Evolutionary conservation across 306 rosid species (phyloP).

Genomic region (Lathyrus oleraceus): DNA sequence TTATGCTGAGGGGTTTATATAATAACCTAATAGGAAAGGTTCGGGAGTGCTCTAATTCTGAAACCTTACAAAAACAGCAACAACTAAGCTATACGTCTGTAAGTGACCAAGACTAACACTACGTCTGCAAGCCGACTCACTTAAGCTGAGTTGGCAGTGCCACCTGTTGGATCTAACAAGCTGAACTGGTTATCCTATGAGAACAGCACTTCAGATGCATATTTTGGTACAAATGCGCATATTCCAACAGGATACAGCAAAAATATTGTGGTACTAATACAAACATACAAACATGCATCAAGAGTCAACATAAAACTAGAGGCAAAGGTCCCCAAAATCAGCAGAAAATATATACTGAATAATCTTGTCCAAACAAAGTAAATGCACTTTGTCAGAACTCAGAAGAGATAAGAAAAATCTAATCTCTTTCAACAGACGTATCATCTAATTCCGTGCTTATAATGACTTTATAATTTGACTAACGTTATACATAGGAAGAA

Average conservation of each 20-base stretch:
- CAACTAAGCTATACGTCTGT: neutral
- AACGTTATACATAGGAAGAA: constrained; percentile 12
- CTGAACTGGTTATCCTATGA: neutral
- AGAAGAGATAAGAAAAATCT: constrained; percentile 2
- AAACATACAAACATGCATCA: neutral
- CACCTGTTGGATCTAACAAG: neutral
- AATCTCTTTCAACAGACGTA: neutral
- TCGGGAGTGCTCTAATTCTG: neutral
- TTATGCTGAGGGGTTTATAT: neutral
- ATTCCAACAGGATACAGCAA: neutral
- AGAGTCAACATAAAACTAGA: constrained; percentile 5
- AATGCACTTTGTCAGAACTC: constrained; percentile 2
- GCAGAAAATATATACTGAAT: neutral
- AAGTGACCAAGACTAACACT: neutral
- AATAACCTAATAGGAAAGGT: neutral
- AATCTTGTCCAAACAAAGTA: neutral
- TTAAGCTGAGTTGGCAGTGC: neutral
- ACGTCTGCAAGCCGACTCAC: neutral
- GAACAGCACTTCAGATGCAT: constrained; percentile 8
- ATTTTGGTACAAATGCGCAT: neutral
- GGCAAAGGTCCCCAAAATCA: neutral
- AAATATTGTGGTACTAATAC: neutral
- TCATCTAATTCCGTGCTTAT: neutral
- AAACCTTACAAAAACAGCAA: neutral
- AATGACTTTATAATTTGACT: constrained; percentile 1